Conservation (phyloP, 2,329 filamentous ascomycete species). For the Xylaria polymorpha region DNA sequence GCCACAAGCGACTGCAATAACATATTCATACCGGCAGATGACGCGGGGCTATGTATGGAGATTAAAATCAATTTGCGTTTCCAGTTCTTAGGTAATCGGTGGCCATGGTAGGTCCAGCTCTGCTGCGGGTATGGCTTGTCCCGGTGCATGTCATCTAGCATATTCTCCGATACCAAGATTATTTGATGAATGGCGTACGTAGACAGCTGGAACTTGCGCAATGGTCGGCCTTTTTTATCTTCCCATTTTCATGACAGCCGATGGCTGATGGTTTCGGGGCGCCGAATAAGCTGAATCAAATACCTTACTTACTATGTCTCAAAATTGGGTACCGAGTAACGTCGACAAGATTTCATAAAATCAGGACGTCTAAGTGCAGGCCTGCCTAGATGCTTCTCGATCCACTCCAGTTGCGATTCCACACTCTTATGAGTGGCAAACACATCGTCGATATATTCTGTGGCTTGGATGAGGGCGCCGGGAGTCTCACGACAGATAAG, state of each 20-base stretch:
- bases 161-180: not conserved
- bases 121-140: constrained; percentile 1
- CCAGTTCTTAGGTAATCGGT: constrained; percentile 8
- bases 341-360: no score
- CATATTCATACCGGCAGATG: constrained; percentile 8
- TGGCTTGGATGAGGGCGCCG: no score
- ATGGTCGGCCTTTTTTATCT: not conserved
- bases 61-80: constrained; percentile 14
- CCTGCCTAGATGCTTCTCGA: no score
- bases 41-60: not conserved
- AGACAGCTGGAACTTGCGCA: not conserved
- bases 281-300: no score
- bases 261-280: not conserved
- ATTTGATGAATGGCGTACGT: not conserved
- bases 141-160: constrained; percentile 1
- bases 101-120: not conserved
- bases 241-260: not conserved
- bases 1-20: constrained; percentile 13
- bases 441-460: no score
- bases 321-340: no score
- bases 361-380: no score
- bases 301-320: no score
- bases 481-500: no score
- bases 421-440: no score
- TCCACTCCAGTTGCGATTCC: no score